These are phyloP conservation scores for Arthrobotrys megalospora DNA, from an alignment of 2,329 filamentous ascomycete genomes.

Conservation along the genomic window DNA sequence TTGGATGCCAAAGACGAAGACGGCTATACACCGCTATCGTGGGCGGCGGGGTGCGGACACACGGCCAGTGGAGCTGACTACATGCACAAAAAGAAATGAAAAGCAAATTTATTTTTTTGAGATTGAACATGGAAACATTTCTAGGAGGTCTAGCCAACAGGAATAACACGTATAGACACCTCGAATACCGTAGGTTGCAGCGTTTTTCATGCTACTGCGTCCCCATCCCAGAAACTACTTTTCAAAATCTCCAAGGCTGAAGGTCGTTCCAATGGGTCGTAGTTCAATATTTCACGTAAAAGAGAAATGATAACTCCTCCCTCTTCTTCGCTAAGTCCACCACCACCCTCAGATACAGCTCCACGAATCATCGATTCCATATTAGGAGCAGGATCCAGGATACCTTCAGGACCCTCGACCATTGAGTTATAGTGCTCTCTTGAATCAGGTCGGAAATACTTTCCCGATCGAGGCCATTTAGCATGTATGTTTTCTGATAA, in stretches of 20 bases:
- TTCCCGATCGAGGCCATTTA: constrained; percentile 52
- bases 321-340: constrained; percentile 21
- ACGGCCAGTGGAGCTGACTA: no score
- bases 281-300: constrained; percentile 25
- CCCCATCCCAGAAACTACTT: constrained; percentile 17
- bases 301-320: constrained; percentile 18
- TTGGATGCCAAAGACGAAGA: no score
- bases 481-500: constrained; percentile 52
- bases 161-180: no score
- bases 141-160: no score
- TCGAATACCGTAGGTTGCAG: no score
- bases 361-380: constrained; percentile 12
- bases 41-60: no score
- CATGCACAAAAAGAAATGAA: no score
- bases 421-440: constrained; percentile 30
- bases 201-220: no score
- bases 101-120: no score
- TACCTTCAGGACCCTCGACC: constrained; percentile 7
- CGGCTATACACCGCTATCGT: no score
- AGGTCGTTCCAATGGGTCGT: constrained; percentile 31
- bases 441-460: constrained; percentile 49
- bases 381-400: not conserved
- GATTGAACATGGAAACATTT: no score
- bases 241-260: constrained; percentile 29
- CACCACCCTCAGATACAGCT: constrained; percentile 8